Conservation (phyloP, 495 filamentous ascomycete genomes). For the Penicillium angulare region DNA sequence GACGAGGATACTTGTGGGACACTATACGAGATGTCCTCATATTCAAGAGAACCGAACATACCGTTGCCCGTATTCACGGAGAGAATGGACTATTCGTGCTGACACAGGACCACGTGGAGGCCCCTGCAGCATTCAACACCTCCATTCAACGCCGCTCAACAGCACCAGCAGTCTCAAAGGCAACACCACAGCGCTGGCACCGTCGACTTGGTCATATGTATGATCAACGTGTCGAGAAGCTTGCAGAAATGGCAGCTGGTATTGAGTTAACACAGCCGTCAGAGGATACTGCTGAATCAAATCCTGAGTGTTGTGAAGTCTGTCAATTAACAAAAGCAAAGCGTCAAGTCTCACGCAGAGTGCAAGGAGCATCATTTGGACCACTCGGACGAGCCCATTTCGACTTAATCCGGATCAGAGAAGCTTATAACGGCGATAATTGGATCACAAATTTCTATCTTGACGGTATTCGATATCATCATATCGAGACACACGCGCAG, state of each 20-base stretch:
- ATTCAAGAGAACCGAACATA: too few species aligned
- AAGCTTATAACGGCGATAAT: not conserved
- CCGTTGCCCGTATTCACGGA: too few species aligned
- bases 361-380: not conserved
- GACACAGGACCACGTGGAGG: too few species aligned
- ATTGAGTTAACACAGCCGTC: too few species aligned
- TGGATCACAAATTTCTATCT: constrained; percentile 10
- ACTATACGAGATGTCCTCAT: too few species aligned
- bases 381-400: constrained; percentile 1
- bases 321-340: not conserved
- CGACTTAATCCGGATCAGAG: constrained; percentile 2
- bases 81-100: too few species aligned
- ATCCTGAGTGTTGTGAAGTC: too few species aligned
- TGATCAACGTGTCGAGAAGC: not conserved
- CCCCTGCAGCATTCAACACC: not conserved
- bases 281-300: too few species aligned
- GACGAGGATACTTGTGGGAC: too few species aligned
- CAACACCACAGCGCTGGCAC: not conserved
- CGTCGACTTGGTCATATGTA: not conserved
- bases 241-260: not conserved
- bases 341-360: constrained; percentile 2
- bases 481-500: not conserved
- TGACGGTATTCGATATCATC: constrained; percentile 9
- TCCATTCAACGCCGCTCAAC: not conserved
- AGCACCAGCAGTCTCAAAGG: not conserved